These are phyloP conservation scores for Verticillium zaregamsianum DNA, from an alignment of 2,329 filamentous ascomycete species.

Conservation along the genomic window DNA sequence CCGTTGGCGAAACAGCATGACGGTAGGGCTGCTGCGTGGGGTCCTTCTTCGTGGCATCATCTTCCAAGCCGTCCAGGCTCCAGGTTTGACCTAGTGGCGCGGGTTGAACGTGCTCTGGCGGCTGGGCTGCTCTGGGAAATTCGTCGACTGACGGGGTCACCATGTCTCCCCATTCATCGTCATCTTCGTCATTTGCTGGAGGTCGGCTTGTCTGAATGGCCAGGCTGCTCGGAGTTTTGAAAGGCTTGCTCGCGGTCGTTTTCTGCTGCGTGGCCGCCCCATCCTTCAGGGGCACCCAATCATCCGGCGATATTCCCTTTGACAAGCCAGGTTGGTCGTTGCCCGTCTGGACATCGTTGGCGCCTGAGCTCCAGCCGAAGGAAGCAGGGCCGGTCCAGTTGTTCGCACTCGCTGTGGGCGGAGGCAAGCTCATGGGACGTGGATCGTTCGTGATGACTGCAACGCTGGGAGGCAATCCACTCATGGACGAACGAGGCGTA, in stretches of 20 bases:
- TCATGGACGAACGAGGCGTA: slow-evolving; percentile 14
- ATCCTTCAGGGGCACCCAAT: neutral
- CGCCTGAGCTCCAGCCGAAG: slow-evolving; percentile 24
- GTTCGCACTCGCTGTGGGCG: neutral
- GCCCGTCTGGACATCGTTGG: neutral
- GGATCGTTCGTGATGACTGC: slow-evolving; percentile 1
- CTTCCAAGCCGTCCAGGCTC: neutral
- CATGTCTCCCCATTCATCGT: slow-evolving; percentile 61
- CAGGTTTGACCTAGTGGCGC: neutral
- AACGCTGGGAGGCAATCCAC: neutral
- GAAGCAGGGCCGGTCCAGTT: slow-evolving; percentile 12
- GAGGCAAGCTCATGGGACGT: neutral
- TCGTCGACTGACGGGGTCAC: slow-evolving; percentile 33
- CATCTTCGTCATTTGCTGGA: slow-evolving; percentile 28
- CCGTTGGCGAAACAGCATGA: no score
- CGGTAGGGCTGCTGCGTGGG: neutral
- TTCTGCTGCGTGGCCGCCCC: neutral
- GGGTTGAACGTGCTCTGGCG: neutral
- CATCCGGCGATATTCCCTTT: neutral
- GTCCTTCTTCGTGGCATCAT: neutral
- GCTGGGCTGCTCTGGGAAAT: neutral
- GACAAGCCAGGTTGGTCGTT: neutral
- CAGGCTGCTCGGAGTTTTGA: neutral
- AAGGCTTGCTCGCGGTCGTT: neutral
- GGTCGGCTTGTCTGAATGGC: neutral